Evolutionary conservation across 768 basidiomycete genomes (phyloP), one percentile per base, ranked within the genome.

Genomic region (Russula foetens): DNA sequence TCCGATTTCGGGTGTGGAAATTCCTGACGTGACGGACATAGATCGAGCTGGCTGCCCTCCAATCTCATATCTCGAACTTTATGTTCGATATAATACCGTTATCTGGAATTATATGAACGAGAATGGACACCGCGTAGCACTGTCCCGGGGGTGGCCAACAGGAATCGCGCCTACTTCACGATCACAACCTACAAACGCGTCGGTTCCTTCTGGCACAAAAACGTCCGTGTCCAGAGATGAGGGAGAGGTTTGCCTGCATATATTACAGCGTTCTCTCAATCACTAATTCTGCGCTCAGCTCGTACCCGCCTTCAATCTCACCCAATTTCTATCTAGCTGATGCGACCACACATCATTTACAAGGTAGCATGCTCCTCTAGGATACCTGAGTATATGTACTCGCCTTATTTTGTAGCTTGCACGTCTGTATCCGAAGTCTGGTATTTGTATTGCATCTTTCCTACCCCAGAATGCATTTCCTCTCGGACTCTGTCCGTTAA

Each of bases 61-160:
- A 0, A 75, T 85, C 26, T 88, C 89, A 1, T 74, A 78, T 35
- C 66, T 90, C 24, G 89, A 90, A 67, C 74, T 88, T 8, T 71
- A 77, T 7, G 75, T 83, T n/a, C 80, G 89, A 48, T 81, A 90
- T 67, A 86, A 83, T 3, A 74, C 81, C n/a, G 76, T 75, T 7
- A 63, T 88, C 19, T 88, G 86, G 85, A 74, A 75, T 8, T 73
- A 74, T 50, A 74, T 86, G 48, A 76, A 84, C 63, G 81, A 82
- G 46, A 62, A 75, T 47, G 76, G 74, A 9, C 73, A 79, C 15
- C 80, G 77, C 60, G 67, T 79, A 3, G 78, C 79, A 0, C 74
- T 73, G 4, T 65, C 58, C 7, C 67, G 68, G 45, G 68, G 62
- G 33, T 72, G 73, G 65, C 76, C 71, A 3, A 64, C 77, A 19